Evolutionary conservation across 164 flowering plant genomes (phyloP), one percentile per base, ranked within the genome.

Genomic region (Stephania japonica): DNA sequence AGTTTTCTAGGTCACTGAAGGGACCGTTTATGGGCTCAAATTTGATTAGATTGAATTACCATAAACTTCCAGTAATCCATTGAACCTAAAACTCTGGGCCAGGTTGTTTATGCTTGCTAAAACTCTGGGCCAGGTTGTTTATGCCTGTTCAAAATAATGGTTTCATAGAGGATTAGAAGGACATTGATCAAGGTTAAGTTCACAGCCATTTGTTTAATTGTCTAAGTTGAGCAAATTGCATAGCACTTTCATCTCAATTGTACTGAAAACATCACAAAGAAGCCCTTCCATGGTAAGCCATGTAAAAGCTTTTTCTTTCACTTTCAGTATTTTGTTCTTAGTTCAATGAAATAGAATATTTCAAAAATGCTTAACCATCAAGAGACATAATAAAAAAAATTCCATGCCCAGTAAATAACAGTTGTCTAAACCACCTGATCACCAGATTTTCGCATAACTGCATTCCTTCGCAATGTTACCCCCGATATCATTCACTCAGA

Each of bases 391-490:
- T 27, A 59, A 26, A 42, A 23, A 64, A 27, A 66, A 47, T 23
- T 41, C 53, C 16, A n/a, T 53, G 25, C 10, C 14, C 19, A 50
- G 61, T 43, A 41, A 56, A 23, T 10, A 56, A 50, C 25, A 66
- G 8, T 49, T 38, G 14, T 59, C 4, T n/a, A 16, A 72, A 90
- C 97, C 93, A 89, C 84, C 66, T 71, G 42, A 79, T 83, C 74
- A 44, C 81, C 78, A 64, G 44, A 38, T 72, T 18, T 83, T 77
- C 90, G 95, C 97, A 87, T 91, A 4, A 93, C 95, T 74, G 72
- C 78, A 85, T 93, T 93, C 78, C 98, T 88, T 61, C 81, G 73
- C 61, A 93, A 72, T 12, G 98, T 93, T 80, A 81, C 91, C 68
- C 74, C 77, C 5, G 95, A 83, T 77, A 93, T 90, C 88, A 80